Conservation (phyloP, 495 filamentous ascomycete species). For the Oleoguttula mirabilis region DNA sequence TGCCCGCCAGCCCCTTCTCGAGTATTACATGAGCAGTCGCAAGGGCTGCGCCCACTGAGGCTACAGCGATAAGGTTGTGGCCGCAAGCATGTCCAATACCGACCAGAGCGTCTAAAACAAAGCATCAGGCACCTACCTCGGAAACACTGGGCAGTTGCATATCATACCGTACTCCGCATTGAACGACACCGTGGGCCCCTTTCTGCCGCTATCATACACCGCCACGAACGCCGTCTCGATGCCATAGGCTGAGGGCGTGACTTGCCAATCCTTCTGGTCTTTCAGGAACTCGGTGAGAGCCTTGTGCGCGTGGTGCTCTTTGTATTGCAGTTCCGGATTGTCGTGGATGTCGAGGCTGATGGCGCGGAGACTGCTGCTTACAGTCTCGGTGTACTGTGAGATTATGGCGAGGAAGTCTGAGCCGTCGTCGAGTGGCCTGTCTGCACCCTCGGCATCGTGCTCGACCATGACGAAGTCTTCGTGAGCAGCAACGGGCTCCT, state of each 20-base stretch:
- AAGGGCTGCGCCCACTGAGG: slow-evolving; percentile 47
- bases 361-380: slow-evolving; percentile 8
- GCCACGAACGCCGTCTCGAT: slow-evolving; percentile 27
- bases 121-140: not conserved
- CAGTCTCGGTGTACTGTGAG: slow-evolving; percentile 3
- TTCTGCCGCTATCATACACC: slow-evolving; percentile 20
- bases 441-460: no score
- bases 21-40: slow-evolving; percentile 42
- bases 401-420: no score
- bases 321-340: slow-evolving; percentile 24
- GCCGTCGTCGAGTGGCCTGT: no score
- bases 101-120: slow-evolving; percentile 5
- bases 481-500: no score
- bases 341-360: slow-evolving; percentile 22
- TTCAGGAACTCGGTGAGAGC: slow-evolving; percentile 22
- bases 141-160: not conserved
- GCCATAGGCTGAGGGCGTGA: slow-evolving; percentile 23
- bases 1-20: slow-evolving; percentile 39
- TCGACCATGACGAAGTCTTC: no score
- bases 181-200: slow-evolving; percentile 24
- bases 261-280: slow-evolving; percentile 20
- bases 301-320: slow-evolving; percentile 24
- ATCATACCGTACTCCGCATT: slow-evolving; percentile 27
- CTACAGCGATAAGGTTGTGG: slow-evolving; percentile 25
- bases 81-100: slow-evolving; percentile 22